A percentile compares a stretch with the other conserved stretches of the same genome.
Evolutionary conservation across 208 protist genomes (phyloP).

Genomic region (Leishmania lainsoni): DNA sequence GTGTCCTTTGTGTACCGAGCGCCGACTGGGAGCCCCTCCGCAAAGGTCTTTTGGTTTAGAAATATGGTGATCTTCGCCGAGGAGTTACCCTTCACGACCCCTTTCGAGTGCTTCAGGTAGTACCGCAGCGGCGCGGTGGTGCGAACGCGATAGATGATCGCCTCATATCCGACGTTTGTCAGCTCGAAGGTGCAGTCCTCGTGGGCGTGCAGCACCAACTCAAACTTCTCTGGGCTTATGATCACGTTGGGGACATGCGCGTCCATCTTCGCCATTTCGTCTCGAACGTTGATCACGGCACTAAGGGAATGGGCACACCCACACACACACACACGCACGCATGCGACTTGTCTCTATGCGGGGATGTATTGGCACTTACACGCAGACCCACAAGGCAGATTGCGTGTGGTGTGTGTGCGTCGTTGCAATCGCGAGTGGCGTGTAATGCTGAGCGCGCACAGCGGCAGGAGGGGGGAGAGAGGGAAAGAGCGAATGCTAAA

Average conservation of each 20-base stretch:
- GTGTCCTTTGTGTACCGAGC: constrained; percentile 53
- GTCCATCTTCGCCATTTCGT: constrained; percentile 31
- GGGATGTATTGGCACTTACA: no score
- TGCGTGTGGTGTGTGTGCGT: background rate
- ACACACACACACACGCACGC: background rate
- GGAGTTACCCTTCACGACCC: constrained; percentile 68
- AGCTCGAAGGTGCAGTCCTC: constrained; percentile 75
- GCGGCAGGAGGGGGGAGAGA: background rate
- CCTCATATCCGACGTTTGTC: constrained; percentile 78
- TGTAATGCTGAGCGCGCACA: background rate
- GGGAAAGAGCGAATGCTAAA: no score
- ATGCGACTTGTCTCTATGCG: background rate
- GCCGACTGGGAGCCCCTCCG: constrained; percentile 15
- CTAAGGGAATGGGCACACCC: background rate
- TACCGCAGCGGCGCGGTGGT: constrained; percentile 74
- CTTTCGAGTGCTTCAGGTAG: constrained; percentile 78
- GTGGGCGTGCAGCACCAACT: constrained; percentile 53
- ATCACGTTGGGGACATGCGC: constrained; percentile 44
- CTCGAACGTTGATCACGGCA: background rate
- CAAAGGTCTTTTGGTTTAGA: constrained; percentile 51
- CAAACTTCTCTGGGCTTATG: constrained; percentile 58
- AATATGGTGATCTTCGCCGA: constrained; percentile 59
- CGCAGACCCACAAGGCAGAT: no score
- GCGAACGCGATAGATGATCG: constrained; percentile 73
- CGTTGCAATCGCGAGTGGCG: background rate